Base-by-base conservation (phyloP, 148 eudicot species). In the Persicaria tinctoria region DNA sequence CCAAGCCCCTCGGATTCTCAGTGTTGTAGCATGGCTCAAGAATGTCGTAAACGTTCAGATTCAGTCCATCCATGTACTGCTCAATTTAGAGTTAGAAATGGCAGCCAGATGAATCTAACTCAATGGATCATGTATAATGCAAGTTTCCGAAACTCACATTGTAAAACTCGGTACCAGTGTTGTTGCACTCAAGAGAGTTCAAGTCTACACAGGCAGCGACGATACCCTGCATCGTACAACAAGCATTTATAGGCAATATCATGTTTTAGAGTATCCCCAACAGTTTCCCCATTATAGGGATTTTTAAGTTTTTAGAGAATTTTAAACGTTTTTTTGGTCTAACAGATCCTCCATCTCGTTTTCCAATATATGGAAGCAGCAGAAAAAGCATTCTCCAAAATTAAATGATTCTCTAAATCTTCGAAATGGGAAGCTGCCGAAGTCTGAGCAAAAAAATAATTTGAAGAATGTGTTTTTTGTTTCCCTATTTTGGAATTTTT, bases 1-100 rank as follows among this genome's bases (percentile, higher is more conserved):
- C 44, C 4, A 8, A 56, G 5, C 17, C 27, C 27, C n/a, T 56
- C 9, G n/a, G 32, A 56, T 56, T 6, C 2, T 57, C 63, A 5
- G 74, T 5, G n/a, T 75, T 32, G 70, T 74, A 74, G 68, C 76
- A 74, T 6, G 76, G 76, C 76, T 74, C 76, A 14, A 74, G 76
- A 54, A 74, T 57, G 66, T 74, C 76, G 16, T 74, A 74, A 23
- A 48, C 46, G 20, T 69, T 62, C 16, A 91, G 75, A 50, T 50
- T 50, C 10, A 50, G 46, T 46, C 4, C 16, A 7, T 3, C 7
- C 66, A 79, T 49, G 77, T 73, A 17, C 87, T 81, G 64, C 81
- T 81, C 74, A 57, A 57, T 8, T 57, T 23, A 18, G 50, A 20
- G 20, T 69, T 57, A 7, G 9, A 55, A 17, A 17, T 18, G 18